phyloP scores from a whole-genome alignment of 371 early-diverging fungal species.

The Mycotypha africana region DNA sequence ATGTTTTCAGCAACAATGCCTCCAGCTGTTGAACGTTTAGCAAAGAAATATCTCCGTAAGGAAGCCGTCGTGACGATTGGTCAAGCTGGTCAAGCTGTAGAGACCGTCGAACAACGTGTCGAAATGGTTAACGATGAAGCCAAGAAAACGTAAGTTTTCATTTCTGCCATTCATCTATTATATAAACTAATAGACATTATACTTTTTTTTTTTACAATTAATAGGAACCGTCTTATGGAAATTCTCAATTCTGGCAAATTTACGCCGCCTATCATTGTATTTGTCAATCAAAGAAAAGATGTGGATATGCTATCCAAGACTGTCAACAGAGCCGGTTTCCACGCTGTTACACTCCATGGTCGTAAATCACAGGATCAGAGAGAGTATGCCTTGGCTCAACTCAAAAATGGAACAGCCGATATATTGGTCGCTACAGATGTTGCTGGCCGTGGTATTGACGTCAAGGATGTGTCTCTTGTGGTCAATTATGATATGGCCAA shows the following conservation, averaged over 20 bases:
- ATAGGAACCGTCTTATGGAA: constrained; percentile 69
- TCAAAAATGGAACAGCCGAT: constrained; percentile 73
- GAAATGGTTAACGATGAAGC: constrained; percentile 87
- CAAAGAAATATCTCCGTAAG: constrained; percentile 84
- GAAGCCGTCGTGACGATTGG: constrained; percentile 98
- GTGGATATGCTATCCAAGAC: constrained; percentile 72
- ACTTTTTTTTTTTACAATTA: not conserved
- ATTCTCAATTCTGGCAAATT: constrained; percentile 63
- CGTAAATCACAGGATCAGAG: constrained; percentile 95
- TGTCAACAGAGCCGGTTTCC: constrained; percentile 64
- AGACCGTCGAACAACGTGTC: constrained; percentile 91
- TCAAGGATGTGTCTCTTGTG: constrained; percentile 95
- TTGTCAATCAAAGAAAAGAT: constrained; percentile 94
- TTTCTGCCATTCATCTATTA: too few species aligned
- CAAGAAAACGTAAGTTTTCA: constrained; percentile 76
- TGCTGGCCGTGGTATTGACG: constrained; percentile 98
- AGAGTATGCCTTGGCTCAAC: constrained; percentile 65
- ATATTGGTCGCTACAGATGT: constrained; percentile 96
- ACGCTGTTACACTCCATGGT: constrained; percentile 86
- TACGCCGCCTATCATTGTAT: constrained; percentile 90
- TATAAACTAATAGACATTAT: not conserved
- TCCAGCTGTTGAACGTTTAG: constrained; percentile 89
- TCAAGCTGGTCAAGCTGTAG: constrained; percentile 93
- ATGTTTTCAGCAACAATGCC: constrained; percentile 99
- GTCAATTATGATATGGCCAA: constrained; percentile 98